Base-by-base conservation (phyloP, 2,329 filamentous ascomycete genomes). In the Xylaria sp. region DNA sequence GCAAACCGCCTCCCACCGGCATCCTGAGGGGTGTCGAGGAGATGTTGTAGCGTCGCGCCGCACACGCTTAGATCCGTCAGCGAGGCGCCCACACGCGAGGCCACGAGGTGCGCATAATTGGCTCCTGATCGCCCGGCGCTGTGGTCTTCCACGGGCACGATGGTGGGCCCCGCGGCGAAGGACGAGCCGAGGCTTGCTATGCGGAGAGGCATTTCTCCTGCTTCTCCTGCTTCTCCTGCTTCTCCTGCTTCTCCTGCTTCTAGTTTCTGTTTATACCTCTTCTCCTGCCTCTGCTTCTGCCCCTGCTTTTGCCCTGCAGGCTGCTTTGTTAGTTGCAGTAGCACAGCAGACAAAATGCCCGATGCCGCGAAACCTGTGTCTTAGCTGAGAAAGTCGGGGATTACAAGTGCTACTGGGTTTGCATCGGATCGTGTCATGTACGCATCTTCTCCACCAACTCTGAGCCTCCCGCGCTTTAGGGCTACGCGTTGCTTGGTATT, bases 41-140 rank as follows among this genome's bases (percentile, higher is more conserved):
- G 75, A 70, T 82, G 80, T 7, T 78, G 73, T 9, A 83, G 76
- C 1, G 79, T 82, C 1, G 81, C 79, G 66, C 81, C 81, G 8
- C 79, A 80, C 4, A 81, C 78, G 13, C 77, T 74, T 2, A 81
- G 75, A 60, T 80, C 75, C 0, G 77, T 79, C 44, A 80, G 71
- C 13, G 63, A 28, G 2, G 78, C 76, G 55, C 60, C 66, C 6
- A 71, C 48, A 2, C 75, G 73, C 65, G 69, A 20, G 2, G 78
- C 69, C 1, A 82, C 70, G 3, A 81, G 76, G 32, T 77, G 76
- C 7, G 81, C 77, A 65, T 80, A 82, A 66, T 83, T 83, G 50
- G 74, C 73, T 13, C 71, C 76, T 12, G 80, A 82, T 37, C 77
- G 76, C 8, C 77, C 77, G 37, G 78, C 76, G 34, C 59, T 69